Base-by-base conservation (phyloP, 495 filamentous ascomycete genomes). In the Podospora pseudocomata region DNA sequence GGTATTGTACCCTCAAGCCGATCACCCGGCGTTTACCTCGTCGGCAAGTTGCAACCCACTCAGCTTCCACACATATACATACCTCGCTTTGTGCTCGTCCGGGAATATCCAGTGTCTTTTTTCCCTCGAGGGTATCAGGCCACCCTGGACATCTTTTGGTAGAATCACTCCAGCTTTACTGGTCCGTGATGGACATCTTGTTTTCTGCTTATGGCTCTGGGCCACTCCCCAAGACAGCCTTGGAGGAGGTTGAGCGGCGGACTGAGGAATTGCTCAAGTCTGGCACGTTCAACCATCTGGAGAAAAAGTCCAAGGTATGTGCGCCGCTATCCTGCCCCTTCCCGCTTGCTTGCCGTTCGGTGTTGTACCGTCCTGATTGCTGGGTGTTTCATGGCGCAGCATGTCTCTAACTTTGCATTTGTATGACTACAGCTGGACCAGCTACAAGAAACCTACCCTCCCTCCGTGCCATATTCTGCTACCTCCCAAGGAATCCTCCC, bases 281-380 rank as follows among this genome's bases (percentile, higher is more conserved):
- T 70, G 77, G 75, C 71, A 83, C 78, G 68, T 81, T 85, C 59
- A 77, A 82, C 67, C 75, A 74, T 32, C 74, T 85, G 65, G 84
- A 85, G 71, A 81, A 81, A 68, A 78, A 76, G 74, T 77, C 79
- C 75, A 84, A 85, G 83, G 84, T 85, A 79, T 75, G 80, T 74
- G 56, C 20, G 11, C 28, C 57, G 16, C n/a, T 65, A 30, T 58
- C 18, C 26, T 27, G 49, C 26, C 28, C 54, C 64, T 64, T 63
- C 57, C 66, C 68, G 60, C 59, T 66, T 67, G 54, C 53, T 49
- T 67, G 66, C 61, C 18, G 16, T 65, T 44, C 23, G 53, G 54
- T 49, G 55, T 49, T 44, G 55, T 67, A 34, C 64, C 64, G 68
- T 60, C 65, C 66, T 71, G 68, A 70, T 66, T 67, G 68, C 64